A percentile compares a stretch with the other conserved stretches of the same genome.
These are phyloP conservation scores for Eucalyptus sp. DNA, from an alignment of 345 rosid genomes.

Conservation along the genomic window DNA sequence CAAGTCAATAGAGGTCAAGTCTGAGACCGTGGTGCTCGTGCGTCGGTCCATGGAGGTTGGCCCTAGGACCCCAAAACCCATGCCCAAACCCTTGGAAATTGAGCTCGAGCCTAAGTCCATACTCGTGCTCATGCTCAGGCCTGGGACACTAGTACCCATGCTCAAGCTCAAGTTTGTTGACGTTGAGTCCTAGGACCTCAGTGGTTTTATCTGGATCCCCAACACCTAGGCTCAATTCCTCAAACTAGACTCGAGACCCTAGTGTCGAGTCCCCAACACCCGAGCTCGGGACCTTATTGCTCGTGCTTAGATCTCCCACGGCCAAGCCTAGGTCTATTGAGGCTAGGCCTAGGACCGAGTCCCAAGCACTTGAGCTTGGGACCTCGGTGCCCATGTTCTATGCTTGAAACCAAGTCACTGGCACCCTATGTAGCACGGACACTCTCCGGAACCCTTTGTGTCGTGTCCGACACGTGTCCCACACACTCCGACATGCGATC, in stretches of 20 bases:
- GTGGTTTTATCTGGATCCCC: rapidly evolving
- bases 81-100: rapidly evolving
- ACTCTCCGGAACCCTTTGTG: no score
- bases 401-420: no score
- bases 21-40: neutral
- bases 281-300: neutral
- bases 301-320: neutral
- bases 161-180: neutral
- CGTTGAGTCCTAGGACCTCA: neutral
- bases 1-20: neutral
- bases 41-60: neutral
- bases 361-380: neutral
- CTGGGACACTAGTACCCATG: rapidly evolving
- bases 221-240: neutral
- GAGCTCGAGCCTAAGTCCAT: neutral
- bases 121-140: neutral
- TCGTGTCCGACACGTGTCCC: no score
- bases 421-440: no score
- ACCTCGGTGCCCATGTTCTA: neutral
- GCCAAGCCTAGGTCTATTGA: neutral
- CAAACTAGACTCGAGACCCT: rapidly evolving
- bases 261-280: neutral
- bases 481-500: no score
- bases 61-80: neutral
- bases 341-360: neutral